phyloP scores from a whole-genome alignment of 2,329 filamentous ascomycete species.

The Macroventuria anomochaeta region DNA sequence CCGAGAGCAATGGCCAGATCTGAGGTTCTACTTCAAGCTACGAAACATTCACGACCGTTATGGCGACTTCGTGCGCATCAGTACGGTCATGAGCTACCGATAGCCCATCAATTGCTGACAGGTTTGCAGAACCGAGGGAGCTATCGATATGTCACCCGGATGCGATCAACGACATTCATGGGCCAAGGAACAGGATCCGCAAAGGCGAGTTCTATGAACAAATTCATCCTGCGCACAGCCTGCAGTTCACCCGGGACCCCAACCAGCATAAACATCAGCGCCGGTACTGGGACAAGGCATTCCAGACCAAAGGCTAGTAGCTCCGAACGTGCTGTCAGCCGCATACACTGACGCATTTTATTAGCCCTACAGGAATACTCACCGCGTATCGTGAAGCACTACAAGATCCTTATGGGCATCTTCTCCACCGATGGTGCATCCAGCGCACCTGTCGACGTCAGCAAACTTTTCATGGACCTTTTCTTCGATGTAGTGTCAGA shows the following conservation, averaged over 20 bases:
- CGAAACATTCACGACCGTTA: slow-evolving; percentile 22
- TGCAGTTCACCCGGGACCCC: slow-evolving; percentile 33
- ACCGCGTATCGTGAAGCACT: slow-evolving; percentile 2
- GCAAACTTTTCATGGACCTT: slow-evolving; percentile 17
- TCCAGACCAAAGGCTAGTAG: slow-evolving; percentile 28
- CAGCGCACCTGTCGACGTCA: slow-evolving; percentile 8
- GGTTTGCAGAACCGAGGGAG: slow-evolving; percentile 28
- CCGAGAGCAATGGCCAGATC: slow-evolving; percentile 18
- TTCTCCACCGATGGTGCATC: not conserved
- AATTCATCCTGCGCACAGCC: slow-evolving; percentile 19
- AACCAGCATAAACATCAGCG: slow-evolving; percentile 31
- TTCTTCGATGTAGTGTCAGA: slow-evolving; percentile 24
- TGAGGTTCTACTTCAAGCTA: slow-evolving; percentile 20
- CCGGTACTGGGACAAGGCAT: slow-evolving; percentile 37
- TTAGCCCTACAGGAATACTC: slow-evolving; percentile 5
- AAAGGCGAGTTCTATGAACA: slow-evolving; percentile 39
- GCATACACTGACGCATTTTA: not conserved
- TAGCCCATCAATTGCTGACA: not conserved
- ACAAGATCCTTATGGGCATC: not conserved
- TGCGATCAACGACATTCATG: slow-evolving; percentile 29
- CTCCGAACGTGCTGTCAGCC: not conserved
- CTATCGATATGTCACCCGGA: slow-evolving; percentile 30
- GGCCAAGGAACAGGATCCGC: slow-evolving; percentile 19
- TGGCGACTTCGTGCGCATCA: slow-evolving; percentile 29
- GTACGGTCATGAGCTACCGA: slow-evolving; percentile 6